These are phyloP conservation scores for Gilbertella persicaria DNA, from an alignment of 371 early-diverging fungal species.

Conservation along the genomic window DNA sequence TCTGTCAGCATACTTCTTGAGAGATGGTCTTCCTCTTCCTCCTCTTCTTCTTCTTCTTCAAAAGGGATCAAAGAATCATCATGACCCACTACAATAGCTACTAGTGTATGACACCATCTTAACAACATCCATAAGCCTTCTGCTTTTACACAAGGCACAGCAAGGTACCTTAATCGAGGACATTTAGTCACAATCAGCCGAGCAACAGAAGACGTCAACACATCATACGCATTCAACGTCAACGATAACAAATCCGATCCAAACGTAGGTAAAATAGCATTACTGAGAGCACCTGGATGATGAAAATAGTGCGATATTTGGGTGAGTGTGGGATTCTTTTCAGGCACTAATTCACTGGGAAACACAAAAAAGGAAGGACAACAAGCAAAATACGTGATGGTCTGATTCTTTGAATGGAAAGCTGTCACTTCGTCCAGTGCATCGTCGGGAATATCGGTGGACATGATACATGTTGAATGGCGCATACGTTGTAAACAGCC, in stretches of 20 bases:
- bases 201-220: slow-evolving; percentile 37
- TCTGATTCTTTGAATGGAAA: slow-evolving; percentile 6
- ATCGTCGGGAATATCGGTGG: slow-evolving; percentile 30
- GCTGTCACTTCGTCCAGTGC: background rate
- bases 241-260: slow-evolving; percentile 42
- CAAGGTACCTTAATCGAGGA: slow-evolving; percentile 41
- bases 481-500: slow-evolving; percentile 9
- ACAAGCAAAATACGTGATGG: slow-evolving; percentile 29
- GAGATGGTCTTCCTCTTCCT: slow-evolving; percentile 12
- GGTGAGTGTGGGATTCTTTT: slow-evolving; percentile 27
- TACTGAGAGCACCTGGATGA: slow-evolving; percentile 46
- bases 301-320: slow-evolving; percentile 49
- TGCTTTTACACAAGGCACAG: slow-evolving; percentile 42
- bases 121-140: slow-evolving; percentile 51
- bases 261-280: slow-evolving; percentile 48
- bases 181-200: slow-evolving; percentile 38
- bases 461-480: slow-evolving; percentile 34
- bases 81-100: slow-evolving; percentile 38
- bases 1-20: slow-evolving; percentile 10
- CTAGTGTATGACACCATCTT: slow-evolving; percentile 42
- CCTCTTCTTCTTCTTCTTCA: slow-evolving; percentile 24
- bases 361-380: slow-evolving; percentile 43
- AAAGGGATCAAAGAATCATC: slow-evolving; percentile 8
- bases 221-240: slow-evolving; percentile 42
- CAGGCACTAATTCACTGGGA: slow-evolving; percentile 26